These are phyloP conservation scores for Fusarium sp. DNA, from an alignment of 2,329 filamentous ascomycete species.

Conservation along the genomic window DNA sequence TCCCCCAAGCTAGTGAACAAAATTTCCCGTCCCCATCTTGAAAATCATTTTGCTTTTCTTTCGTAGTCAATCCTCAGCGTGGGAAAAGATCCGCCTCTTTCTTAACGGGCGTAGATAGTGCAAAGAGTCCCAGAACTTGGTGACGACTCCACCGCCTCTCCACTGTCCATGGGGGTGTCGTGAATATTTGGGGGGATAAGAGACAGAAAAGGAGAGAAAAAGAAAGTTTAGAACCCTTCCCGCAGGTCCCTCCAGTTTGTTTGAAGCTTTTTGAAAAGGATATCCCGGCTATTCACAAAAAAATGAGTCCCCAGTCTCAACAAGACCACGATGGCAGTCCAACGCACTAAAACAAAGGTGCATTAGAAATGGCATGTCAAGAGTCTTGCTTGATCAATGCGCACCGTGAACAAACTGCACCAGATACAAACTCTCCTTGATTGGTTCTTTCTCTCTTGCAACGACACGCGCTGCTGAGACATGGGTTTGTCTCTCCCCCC, in stretches of 20 bases:
- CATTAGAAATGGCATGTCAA: conserved; percentile 6
- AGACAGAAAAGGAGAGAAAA: background rate
- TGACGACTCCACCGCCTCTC: background rate
- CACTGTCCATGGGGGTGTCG: background rate
- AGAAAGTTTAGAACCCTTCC: conserved; percentile 4
- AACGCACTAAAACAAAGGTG: conserved; percentile 2
- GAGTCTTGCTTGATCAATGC: background rate
- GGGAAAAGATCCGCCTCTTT: background rate
- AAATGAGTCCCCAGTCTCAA: background rate
- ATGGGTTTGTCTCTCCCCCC: background rate
- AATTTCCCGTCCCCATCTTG: background rate
- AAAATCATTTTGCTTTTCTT: background rate
- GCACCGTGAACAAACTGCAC: background rate
- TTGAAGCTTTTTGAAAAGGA: background rate
- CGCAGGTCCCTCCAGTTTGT: background rate
- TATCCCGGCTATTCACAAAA: background rate
- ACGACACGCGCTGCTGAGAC: conserved; percentile 15
- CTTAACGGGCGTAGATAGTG: background rate
- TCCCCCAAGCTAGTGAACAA: conserved; percentile 5
- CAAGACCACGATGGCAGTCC: background rate
- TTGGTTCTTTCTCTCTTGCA: background rate
- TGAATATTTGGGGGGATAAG: background rate
- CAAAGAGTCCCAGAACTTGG: background rate
- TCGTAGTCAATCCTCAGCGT: background rate
- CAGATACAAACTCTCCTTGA: background rate